phyloP scores from a whole-genome alignment of 495 filamentous ascomycete genomes.

The Neurospora africana region DNA sequence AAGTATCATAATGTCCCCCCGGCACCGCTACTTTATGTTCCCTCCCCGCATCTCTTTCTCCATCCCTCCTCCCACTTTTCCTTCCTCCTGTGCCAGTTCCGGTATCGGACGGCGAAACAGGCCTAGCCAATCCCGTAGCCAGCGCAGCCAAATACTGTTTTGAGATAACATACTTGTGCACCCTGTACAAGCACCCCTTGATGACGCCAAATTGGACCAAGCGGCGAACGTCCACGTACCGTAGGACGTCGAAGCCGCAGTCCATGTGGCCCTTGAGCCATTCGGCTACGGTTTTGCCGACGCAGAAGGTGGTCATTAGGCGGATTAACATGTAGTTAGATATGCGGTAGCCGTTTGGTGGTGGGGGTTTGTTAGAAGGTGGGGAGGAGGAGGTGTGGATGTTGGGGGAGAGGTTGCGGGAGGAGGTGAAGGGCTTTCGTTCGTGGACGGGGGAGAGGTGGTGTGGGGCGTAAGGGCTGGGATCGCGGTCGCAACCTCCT shows the following conservation, averaged over 20 bases:
- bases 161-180: constrained; percentile 79
- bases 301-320: constrained; percentile 69
- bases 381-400: background rate
- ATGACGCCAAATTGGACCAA: constrained; percentile 94
- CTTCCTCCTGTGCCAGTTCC: too few relatives aligned
- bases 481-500: background rate
- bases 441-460: background rate
- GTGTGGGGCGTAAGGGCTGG: background rate
- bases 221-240: constrained; percentile 72
- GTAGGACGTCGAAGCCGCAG: constrained; percentile 44
- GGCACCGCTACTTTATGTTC: background rate
- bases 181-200: constrained; percentile 87
- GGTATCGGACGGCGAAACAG: background rate
- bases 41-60: background rate
- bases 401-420: background rate
- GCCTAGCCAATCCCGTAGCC: constrained; percentile 27
- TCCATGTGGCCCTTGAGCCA: constrained; percentile 67
- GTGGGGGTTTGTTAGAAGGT: background rate
- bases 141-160: constrained; percentile 39
- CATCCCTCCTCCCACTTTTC: background rate
- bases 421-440: background rate
- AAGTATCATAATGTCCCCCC: background rate
- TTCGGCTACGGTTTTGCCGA: constrained; percentile 67
- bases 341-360: constrained; percentile 17
- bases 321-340: constrained; percentile 47